phyloP scores from a whole-genome alignment of 768 basidiomycete genomes.

The Suillus alpinus region DNA sequence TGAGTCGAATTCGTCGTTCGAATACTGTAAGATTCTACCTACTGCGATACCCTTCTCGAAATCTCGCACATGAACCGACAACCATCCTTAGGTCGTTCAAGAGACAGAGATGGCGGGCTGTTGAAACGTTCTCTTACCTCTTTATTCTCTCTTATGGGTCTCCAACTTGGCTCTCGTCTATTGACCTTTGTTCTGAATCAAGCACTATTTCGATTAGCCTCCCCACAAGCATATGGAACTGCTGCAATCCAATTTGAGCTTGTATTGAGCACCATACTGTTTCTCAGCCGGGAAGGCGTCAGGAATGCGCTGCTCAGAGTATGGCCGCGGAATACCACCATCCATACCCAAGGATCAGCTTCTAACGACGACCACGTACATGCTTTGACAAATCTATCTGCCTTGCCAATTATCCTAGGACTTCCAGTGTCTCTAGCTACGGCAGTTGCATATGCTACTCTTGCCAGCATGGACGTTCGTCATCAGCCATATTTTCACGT shows the following conservation, averaged over 20 bases:
- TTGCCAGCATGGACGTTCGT: conserved; percentile 51
- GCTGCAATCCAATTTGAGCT: conserved; percentile 95
- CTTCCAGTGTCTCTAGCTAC: conserved; percentile 58
- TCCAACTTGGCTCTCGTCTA: conserved; percentile 81
- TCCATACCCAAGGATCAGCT: not conserved
- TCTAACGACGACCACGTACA: conserved; percentile 5
- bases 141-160: conserved; percentile 68
- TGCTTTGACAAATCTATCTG: conserved; percentile 44
- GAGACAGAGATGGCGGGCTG: conserved; percentile 13
- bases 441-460: conserved; percentile 49
- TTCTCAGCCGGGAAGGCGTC: conserved; percentile 91
- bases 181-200: conserved; percentile 92
- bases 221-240: conserved; percentile 84
- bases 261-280: conserved; percentile 83
- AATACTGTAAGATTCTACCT: no score
- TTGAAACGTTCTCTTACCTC: conserved; percentile 36
- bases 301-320: conserved; percentile 81
- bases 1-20: not conserved
- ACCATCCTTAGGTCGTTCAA: not conserved
- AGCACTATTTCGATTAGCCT: conserved; percentile 75
- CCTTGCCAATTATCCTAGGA: conserved; percentile 69
- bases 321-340: conserved; percentile 19
- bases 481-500: conserved; percentile 62
- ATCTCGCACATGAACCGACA: not conserved
- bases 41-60: not conserved